phyloP scores from a whole-genome alignment of 345 rosid species.

The Arabidopsis arenosa region DNA sequence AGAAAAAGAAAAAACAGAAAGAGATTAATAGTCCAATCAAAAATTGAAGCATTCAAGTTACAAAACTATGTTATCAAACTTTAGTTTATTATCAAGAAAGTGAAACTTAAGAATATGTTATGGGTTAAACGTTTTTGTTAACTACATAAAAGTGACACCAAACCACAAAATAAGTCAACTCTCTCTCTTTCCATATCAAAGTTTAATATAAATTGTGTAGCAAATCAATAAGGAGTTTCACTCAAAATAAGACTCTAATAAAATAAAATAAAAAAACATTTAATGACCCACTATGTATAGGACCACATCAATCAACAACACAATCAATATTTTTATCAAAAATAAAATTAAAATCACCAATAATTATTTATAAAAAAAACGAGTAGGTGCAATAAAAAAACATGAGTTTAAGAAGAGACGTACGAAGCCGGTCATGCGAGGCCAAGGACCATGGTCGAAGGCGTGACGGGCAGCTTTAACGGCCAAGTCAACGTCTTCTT shows the following conservation, averaged over 20 bases:
- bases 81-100: no score
- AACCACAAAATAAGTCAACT: conserved; percentile 34
- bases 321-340: no score
- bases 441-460: conserved; percentile 74
- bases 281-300: conserved; percentile 5
- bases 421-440: conserved; percentile 68
- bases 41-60: no score
- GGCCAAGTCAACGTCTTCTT: conserved; percentile 64
- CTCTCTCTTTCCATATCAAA: neutral
- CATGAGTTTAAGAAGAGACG: conserved; percentile 10
- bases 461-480: conserved; percentile 72
- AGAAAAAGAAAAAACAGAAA: no score
- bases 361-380: neutral
- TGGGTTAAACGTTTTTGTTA: neutral
- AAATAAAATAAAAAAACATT: conserved; percentile 1
- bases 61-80: no score
- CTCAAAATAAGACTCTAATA: neutral
- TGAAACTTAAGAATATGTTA: neutral
- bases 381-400: conserved; percentile 22
- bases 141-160: conserved; percentile 23
- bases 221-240: neutral
- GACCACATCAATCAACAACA: conserved; percentile 32
- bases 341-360: neutral
- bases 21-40: no score
- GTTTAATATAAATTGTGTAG: neutral